Percentiles rank a stretch among this genome's conserved stretches.
Evolutionary conservation across 257 asterid genomes (phyloP).

Genomic region (Solanum infundibuliforme): DNA sequence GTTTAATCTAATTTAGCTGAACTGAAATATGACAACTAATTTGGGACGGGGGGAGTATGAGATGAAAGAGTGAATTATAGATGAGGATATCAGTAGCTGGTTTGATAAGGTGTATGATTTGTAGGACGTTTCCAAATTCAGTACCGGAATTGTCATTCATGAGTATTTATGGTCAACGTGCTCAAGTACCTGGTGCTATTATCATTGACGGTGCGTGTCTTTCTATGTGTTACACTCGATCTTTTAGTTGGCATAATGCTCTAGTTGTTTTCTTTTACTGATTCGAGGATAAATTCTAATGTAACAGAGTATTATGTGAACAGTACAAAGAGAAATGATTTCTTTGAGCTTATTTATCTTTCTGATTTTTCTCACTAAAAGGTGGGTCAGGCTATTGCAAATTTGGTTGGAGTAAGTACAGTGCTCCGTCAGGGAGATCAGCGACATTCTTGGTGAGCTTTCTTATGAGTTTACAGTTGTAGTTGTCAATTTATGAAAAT

Average conservation of each 20-base stretch:
- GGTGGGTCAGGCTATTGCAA: slow-evolving; percentile 98
- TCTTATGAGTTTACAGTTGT: slow-evolving; percentile 1
- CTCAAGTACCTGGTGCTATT: slow-evolving; percentile 75
- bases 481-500: slow-evolving; percentile 3
- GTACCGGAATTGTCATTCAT: slow-evolving; percentile 73
- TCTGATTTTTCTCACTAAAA: slow-evolving; percentile 13
- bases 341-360: not conserved
- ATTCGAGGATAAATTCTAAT: not conserved
- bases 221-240: not conserved
- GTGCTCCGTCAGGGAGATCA: slow-evolving; percentile 87
- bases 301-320: not conserved
- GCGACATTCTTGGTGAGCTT: slow-evolving; percentile 84
- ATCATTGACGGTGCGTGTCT: slow-evolving; percentile 68
- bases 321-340: not conserved
- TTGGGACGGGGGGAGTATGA: not conserved
- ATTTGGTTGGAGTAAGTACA: slow-evolving; percentile 95
- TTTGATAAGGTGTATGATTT: not conserved
- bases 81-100: not conserved
- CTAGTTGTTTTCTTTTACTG: not conserved
- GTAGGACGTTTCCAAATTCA: slow-evolving; percentile 65
- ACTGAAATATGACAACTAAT: not conserved
- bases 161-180: slow-evolving; percentile 78
- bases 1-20: not conserved
- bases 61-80: not conserved
- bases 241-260: not conserved